Evolutionary conservation across 352 stramenopile genomes (phyloP).

Genomic region (Phytophthora sojae): DNA sequence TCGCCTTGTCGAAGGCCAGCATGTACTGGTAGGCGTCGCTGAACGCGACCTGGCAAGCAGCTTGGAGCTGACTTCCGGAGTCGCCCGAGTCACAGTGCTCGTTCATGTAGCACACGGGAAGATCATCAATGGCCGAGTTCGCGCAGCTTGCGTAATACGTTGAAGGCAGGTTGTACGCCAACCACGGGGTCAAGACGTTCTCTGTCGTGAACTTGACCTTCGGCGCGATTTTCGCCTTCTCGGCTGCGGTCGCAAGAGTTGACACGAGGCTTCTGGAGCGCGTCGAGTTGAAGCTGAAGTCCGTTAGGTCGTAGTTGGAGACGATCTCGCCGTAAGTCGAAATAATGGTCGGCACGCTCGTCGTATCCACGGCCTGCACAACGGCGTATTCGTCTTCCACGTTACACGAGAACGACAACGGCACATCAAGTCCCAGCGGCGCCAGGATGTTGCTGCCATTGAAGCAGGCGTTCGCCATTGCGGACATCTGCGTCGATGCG

Average conservation of each 20-base stretch:
- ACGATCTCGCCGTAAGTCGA: slow-evolving; percentile 56
- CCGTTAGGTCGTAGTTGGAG: slow-evolving; percentile 55
- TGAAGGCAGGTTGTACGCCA: slow-evolving; percentile 44
- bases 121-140: slow-evolving; percentile 42
- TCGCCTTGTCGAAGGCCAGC: slow-evolving; percentile 64
- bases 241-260: slow-evolving; percentile 46
- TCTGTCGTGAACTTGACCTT: slow-evolving; percentile 54
- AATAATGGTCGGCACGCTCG: slow-evolving; percentile 44
- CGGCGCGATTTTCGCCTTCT: slow-evolving; percentile 20
- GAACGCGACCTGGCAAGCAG: slow-evolving; percentile 64
- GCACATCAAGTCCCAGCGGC: slow-evolving; percentile 59
- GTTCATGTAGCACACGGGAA: slow-evolving; percentile 75
- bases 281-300: slow-evolving; percentile 74
- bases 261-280: slow-evolving; percentile 53
- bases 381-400: slow-evolving; percentile 67
- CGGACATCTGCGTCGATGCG: slow-evolving; percentile 61
- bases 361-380: slow-evolving; percentile 54
- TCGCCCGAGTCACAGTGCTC: slow-evolving; percentile 44
- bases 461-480: slow-evolving; percentile 78
- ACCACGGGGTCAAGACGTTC: slow-evolving; percentile 71
- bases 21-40: slow-evolving; percentile 68
- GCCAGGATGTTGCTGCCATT: slow-evolving; percentile 66
- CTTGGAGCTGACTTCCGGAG: slow-evolving; percentile 16
- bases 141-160: slow-evolving; percentile 29
- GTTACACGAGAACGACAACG: slow-evolving; percentile 68